These are phyloP conservation scores for Tolypocladium sp. DNA, from an alignment of 2,329 filamentous ascomycete species.

Conservation along the genomic window DNA sequence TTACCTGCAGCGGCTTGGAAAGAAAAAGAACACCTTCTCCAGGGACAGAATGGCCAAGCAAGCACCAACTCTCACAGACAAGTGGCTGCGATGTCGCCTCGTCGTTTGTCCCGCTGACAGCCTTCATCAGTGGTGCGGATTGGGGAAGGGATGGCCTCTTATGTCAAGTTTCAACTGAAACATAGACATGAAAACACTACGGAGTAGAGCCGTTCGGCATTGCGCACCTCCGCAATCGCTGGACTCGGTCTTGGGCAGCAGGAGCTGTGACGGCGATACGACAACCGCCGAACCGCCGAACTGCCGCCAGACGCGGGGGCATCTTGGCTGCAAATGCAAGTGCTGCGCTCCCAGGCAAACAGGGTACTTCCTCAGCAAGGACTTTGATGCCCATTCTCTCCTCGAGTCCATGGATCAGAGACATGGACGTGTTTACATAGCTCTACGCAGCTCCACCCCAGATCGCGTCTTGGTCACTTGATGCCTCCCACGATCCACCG, in stretches of 20 bases:
- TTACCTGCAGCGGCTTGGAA: neutral
- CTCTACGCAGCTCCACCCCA: neutral
- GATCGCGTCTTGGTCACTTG: neutral
- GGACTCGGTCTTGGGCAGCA: neutral
- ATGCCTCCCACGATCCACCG: neutral
- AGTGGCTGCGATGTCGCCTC: neutral
- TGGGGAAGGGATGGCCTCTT: neutral
- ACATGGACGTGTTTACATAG: neutral
- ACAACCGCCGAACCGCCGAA: neutral
- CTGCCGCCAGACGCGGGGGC: neutral
- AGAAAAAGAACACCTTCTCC: neutral
- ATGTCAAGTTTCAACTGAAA: neutral
- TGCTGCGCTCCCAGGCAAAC: neutral
- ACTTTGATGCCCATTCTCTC: neutral
- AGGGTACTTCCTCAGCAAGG: neutral
- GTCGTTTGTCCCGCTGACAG: neutral
- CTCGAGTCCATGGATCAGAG: neutral
- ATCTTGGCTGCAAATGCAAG: neutral
- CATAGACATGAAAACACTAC: too few relatives aligned
- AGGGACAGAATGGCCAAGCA: too few relatives aligned
- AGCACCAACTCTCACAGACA: neutral
- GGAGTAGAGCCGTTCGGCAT: neutral
- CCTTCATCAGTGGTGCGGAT: neutral
- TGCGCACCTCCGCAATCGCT: neutral
- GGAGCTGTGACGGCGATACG: neutral